A percentile compares a stretch with the other conserved stretches of the same genome.
Evolutionary conservation across 176 grass and related monocot species (phyloP).

Genomic region (Panicum miliaceum): DNA sequence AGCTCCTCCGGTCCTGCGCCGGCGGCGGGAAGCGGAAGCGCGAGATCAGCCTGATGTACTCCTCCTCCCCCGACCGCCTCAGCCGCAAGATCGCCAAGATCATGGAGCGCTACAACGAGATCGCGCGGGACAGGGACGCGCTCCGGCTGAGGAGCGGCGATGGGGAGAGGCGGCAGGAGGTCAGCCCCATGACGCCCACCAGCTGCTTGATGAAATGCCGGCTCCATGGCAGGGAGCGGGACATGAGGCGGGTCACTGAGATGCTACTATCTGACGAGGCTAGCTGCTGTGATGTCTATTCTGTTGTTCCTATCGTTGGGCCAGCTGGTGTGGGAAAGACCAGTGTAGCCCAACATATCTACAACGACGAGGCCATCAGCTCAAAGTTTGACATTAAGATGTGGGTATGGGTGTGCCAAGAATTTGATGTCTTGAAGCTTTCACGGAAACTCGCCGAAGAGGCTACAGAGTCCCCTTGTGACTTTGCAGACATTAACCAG

Average conservation of each 20-base stretch:
- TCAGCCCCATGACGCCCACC: conserved; percentile 14
- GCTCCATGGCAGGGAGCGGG: conserved; percentile 25
- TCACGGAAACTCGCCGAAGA: conserved; percentile 30
- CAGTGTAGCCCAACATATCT: conserved; percentile 25
- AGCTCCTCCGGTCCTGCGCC: conserved; percentile 27
- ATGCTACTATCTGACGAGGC: conserved; percentile 32
- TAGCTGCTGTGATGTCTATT: not conserved
- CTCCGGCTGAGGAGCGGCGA: conserved; percentile 24
- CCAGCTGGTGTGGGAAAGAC: conserved; percentile 41
- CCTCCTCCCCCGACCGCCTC: conserved; percentile 32
- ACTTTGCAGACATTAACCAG: conserved; percentile 31
- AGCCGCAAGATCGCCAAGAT: conserved; percentile 20
- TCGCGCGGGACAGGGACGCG: conserved; percentile 29
- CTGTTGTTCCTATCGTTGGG: conserved; percentile 35
- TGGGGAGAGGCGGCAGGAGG: conserved; percentile 1
- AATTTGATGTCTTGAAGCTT: conserved; percentile 22
- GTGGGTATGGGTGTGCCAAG: conserved; percentile 43
- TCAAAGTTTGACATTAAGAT: conserved; percentile 23
- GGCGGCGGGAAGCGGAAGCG: conserved; percentile 34
- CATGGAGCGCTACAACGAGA: conserved; percentile 42
- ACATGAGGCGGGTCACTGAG: conserved; percentile 7
- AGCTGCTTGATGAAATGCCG: conserved; percentile 38
- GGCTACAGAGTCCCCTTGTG: conserved; percentile 20
- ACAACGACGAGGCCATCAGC: conserved; percentile 10
- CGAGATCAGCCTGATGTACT: conserved; percentile 37